Conservation (phyloP, 148 eudicot species). For the Chenopodium album region DNA sequence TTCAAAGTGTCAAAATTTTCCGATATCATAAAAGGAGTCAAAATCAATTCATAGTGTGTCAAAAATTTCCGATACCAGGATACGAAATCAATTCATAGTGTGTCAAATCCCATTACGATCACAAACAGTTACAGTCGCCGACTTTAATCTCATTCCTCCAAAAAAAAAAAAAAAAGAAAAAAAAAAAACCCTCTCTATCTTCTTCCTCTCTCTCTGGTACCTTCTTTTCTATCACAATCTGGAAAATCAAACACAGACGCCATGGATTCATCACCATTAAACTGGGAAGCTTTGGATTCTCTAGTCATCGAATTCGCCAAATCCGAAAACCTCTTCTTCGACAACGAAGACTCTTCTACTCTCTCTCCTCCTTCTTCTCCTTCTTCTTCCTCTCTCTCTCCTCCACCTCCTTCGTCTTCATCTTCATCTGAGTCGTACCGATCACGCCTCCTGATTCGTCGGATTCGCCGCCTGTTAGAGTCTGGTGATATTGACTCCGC, state of each 20-base stretch:
- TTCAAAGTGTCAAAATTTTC: too few species aligned
- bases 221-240: background rate
- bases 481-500: constrained; percentile 76
- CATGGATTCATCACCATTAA: constrained; percentile 57
- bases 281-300: constrained; percentile 87
- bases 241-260: background rate
- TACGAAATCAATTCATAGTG: too few species aligned
- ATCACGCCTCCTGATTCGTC: constrained; percentile 62
- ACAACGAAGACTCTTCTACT: background rate
- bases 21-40: too few species aligned
- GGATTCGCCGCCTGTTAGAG: constrained; percentile 56
- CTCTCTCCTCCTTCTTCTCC: constrained; percentile 37
- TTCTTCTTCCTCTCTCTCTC: constrained; percentile 35
- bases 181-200: background rate
- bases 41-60: too few species aligned
- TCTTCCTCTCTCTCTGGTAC: constrained; percentile 13
- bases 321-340: constrained; percentile 62
- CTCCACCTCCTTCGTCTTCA: constrained; percentile 20
- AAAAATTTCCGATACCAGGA: too few species aligned
- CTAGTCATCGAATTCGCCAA: constrained; percentile 80
- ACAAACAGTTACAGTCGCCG: too few species aligned
- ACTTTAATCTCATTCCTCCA: too few species aligned
- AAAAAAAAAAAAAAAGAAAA: too few species aligned
- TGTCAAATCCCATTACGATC: too few species aligned
- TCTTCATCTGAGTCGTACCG: constrained; percentile 42